Conservation (phyloP, 2,329 filamentous ascomycete genomes). For the Botryotinia convoluta region DNA sequence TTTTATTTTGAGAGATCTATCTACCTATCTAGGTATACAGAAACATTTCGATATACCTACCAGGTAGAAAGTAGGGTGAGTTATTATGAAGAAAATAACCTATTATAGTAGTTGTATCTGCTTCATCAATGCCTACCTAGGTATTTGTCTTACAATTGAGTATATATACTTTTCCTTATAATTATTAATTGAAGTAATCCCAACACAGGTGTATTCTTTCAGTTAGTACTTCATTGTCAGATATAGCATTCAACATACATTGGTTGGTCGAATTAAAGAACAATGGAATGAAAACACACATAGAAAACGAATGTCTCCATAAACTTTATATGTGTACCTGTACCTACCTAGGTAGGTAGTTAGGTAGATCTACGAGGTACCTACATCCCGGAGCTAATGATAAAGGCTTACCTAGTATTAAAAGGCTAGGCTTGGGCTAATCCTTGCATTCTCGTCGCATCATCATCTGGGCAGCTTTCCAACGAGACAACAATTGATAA, state of each 20-base stretch:
- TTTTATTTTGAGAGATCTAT: background rate
- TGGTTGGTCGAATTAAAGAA: background rate
- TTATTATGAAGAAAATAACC: background rate
- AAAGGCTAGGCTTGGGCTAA: conserved; percentile 10
- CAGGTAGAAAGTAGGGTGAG: background rate
- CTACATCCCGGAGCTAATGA: conserved; percentile 17
- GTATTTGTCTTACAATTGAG: background rate
- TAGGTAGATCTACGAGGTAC: conserved; percentile 1
- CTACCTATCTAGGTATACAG: background rate
- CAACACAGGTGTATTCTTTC: background rate
- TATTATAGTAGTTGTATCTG: background rate
- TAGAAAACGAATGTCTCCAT: background rate
- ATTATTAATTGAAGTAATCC: background rate
- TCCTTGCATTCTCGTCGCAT: conserved; percentile 19
- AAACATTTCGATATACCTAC: background rate
- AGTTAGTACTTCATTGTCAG: background rate
- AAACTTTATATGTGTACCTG: background rate
- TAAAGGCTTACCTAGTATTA: conserved; percentile 6
- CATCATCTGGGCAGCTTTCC: conserved; percentile 13
- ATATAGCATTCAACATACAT: background rate
- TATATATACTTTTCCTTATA: background rate
- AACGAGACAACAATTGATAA: conserved; percentile 1
- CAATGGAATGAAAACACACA: background rate
- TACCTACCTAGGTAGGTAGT: background rate
- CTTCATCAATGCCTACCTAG: background rate